Base-by-base conservation (phyloP, 345 rosid genomes). In the Rhodamnia rubescens region DNA sequence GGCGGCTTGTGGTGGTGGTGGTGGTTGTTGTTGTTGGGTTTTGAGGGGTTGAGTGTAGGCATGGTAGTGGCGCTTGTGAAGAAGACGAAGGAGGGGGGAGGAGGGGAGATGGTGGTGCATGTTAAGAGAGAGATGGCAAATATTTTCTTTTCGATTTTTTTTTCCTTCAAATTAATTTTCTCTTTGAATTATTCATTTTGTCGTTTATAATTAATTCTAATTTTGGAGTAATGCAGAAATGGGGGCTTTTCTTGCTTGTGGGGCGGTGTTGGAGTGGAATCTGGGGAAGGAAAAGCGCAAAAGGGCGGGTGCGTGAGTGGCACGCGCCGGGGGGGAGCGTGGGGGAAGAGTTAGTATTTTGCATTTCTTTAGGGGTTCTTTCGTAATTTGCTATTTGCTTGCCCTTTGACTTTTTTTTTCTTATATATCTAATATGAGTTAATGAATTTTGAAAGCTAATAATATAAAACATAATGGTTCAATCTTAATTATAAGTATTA, bases 1-100 rank as follows among this genome's bases (percentile, higher is more conserved):
- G 80, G 47, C 80, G 80, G 8, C 26, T 69, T 69, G 85, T 86
- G 69, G 88, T 49, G 83, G 87, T 26, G 51, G 85, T 83, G 89
- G 89, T 24, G 84, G 90, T 69, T 36, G 40, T 36, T 36, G 40
- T 36, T 36, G 40, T 36, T 69, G 80, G 47, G 80, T 40, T 69
- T 69, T 42, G 80, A 36, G 80, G 22, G 80, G 26, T 21, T 69
- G 80, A 69, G 80, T 21, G 80, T 2, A 69, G 80, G 80, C 80
- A 69, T 69, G 80, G 80, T 12, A 69, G 47, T 69, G 47, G 80
- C 13, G 80, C 80, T 69, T 18, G 87, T 42, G 90, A 14, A 85
- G 81, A 64, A 56, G n/a, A 69, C 82, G 88, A 86, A 56, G 74
- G 44, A 64, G 78, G 7, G 7, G 32, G 75, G 44, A 20, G 78